Conservation (phyloP, 306 rosid species). For the Vigna unguiculata region DNA sequence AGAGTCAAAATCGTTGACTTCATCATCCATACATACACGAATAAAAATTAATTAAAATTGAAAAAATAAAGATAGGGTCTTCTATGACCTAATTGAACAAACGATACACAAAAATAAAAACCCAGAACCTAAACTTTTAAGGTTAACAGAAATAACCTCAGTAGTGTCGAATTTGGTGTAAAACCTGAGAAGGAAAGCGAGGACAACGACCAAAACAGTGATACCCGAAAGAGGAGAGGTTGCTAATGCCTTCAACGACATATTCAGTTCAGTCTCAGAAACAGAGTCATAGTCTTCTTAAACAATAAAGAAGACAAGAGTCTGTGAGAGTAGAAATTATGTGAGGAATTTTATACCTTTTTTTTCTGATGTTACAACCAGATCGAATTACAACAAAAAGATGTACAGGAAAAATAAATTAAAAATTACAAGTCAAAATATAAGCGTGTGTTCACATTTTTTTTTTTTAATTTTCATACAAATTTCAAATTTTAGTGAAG, state of each 20-base stretch:
- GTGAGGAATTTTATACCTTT: too few species aligned
- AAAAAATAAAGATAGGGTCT: not conserved
- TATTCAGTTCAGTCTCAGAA: not conserved
- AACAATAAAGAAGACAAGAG: not conserved
- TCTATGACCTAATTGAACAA: slow-evolving; percentile 25
- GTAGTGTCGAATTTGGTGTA: slow-evolving; percentile 47
- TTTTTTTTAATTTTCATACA: too few species aligned
- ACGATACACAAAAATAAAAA: not conserved
- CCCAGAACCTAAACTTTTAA: not conserved
- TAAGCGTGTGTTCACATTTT: too few species aligned
- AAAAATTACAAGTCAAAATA: too few species aligned
- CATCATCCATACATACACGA: not conserved
- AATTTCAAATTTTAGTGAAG: too few species aligned
- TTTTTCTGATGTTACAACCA: too few species aligned
- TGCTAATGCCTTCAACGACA: slow-evolving; percentile 51
- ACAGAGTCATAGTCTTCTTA: not conserved
- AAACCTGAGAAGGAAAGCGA: slow-evolving; percentile 53
- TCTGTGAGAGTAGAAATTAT: too few species aligned
- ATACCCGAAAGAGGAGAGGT: slow-evolving; percentile 54
- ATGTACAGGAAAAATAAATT: not conserved
- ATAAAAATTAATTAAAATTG: not conserved
- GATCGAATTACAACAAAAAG: not conserved
- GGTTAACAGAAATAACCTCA: slow-evolving; percentile 48
- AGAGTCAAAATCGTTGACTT: slow-evolving; percentile 47
- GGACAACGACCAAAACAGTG: slow-evolving; percentile 50